Evolutionary conservation across 306 rosid genomes (phyloP).

Genomic region (Ochetophila trinervis): DNA sequence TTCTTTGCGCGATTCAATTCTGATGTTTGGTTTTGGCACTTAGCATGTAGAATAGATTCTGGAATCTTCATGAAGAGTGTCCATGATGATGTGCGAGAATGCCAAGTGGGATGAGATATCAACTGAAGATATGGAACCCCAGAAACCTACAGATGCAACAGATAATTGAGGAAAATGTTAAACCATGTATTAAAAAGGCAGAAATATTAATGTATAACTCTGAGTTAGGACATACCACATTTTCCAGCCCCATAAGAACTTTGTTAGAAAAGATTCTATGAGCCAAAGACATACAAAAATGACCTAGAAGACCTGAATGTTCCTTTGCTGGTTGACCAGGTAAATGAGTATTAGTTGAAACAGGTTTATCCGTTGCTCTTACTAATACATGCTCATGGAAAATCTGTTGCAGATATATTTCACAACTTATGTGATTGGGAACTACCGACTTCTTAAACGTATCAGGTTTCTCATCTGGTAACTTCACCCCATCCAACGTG

Average conservation of each 20-base stretch:
- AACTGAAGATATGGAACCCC: conserved; percentile 73
- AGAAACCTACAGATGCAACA: conserved; percentile 51
- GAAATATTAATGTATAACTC: background rate
- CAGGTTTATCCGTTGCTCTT: conserved; percentile 51
- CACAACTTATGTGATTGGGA: conserved; percentile 61
- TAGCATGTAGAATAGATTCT: conserved; percentile 48
- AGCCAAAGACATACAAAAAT: conserved; percentile 74
- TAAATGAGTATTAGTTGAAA: conserved; percentile 36
- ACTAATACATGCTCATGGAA: conserved; percentile 73
- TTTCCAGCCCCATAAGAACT: conserved; percentile 83
- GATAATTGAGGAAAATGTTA: conserved; percentile 21
- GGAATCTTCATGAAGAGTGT: conserved; percentile 76
- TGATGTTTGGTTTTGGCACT: conserved; percentile 42
- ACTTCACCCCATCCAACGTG: conserved; percentile 61
- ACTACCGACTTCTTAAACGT: conserved; percentile 38
- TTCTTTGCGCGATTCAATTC: conserved; percentile 35
- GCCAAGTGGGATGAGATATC: conserved; percentile 83
- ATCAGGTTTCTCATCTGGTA: conserved; percentile 50
- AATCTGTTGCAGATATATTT: conserved; percentile 83
- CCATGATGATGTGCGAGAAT: conserved; percentile 87
- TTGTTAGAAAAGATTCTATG: conserved; percentile 82
- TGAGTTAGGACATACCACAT: conserved; percentile 51
- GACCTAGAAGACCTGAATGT: conserved; percentile 77
- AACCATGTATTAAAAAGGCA: conserved; percentile 16
- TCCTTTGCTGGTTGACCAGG: conserved; percentile 56